Conservation (phyloP, 2,329 filamentous ascomycete genomes). For the Trichoderma koningiopsis region DNA sequence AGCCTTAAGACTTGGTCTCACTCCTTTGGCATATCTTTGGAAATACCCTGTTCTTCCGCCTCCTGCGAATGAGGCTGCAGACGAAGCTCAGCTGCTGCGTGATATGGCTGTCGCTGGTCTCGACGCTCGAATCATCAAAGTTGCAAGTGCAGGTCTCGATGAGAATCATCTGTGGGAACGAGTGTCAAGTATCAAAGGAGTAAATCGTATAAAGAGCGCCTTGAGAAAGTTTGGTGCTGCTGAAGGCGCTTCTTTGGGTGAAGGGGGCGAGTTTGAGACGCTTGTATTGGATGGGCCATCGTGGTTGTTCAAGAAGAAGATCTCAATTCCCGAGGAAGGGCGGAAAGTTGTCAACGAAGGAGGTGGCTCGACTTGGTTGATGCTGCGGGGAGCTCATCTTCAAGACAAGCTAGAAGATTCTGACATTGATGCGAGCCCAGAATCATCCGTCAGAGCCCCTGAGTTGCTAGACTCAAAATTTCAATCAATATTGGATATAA, state of each 20-base stretch:
- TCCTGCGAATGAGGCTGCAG: constrained; percentile 37
- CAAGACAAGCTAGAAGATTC: constrained; percentile 42
- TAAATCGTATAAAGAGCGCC: constrained; percentile 51
- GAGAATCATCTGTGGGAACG: constrained; percentile 79
- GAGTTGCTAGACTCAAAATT: constrained; percentile 68
- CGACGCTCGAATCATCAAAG: constrained; percentile 92
- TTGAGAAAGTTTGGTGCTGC: constrained; percentile 68
- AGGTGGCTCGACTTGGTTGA: constrained; percentile 76
- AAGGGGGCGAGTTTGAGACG: constrained; percentile 96
- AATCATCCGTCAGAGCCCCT: constrained; percentile 56
- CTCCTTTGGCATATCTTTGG: constrained; percentile 87
- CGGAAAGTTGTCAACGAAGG: constrained; percentile 63
- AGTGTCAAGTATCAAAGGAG: constrained; percentile 62
- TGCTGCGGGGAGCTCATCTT: constrained; percentile 60
- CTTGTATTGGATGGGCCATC: constrained; percentile 79
- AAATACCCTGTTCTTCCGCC: constrained; percentile 76
- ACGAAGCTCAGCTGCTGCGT: constrained; percentile 64
- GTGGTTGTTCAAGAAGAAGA: constrained; percentile 70
- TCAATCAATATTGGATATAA: constrained; percentile 40
- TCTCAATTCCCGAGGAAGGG: constrained; percentile 61
- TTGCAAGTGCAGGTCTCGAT: constrained; percentile 86
- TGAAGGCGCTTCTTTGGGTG: constrained; percentile 76
- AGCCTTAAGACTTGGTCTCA: constrained; percentile 78
- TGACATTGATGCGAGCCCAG: constrained; percentile 16
- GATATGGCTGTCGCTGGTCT: constrained; percentile 81